phyloP scores from a whole-genome alignment of 768 basidiomycete genomes.

The Termitomyces sp. region DNA sequence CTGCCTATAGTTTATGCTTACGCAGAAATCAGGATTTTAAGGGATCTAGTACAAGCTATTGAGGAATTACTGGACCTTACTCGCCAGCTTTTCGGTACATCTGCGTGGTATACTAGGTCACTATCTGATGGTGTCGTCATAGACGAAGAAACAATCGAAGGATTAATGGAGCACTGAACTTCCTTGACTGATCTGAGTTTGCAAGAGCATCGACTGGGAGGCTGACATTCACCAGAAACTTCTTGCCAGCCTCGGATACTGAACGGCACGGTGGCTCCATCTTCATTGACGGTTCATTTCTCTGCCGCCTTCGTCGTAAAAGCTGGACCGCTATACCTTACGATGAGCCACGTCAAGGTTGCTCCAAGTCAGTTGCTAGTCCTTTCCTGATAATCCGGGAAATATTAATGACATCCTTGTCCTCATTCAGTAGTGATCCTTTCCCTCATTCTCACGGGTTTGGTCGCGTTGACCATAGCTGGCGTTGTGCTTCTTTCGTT shows the following conservation, averaged over 20 bases:
- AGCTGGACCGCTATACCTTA: not conserved
- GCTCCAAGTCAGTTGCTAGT: not conserved
- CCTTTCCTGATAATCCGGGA: not conserved
- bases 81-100: constrained; percentile 41
- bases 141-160: not conserved
- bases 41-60: constrained; percentile 37
- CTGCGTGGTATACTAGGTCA: constrained; percentile 33
- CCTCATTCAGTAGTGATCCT: constrained; percentile 10
- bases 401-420: not conserved
- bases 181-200: not conserved
- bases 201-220: not conserved
- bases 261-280: not conserved
- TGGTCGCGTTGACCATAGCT: constrained; percentile 8
- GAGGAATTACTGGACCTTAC: constrained; percentile 37
- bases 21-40: constrained; percentile 40
- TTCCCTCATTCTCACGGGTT: constrained; percentile 6
- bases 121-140: not conserved
- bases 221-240: not conserved
- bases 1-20: constrained; percentile 37
- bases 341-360: not conserved
- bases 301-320: not conserved
- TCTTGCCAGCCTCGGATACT: not conserved
- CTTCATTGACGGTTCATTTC: not conserved
- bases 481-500: constrained; percentile 10
- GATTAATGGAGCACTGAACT: not conserved